A percentile compares a stretch with the other conserved stretches of the same genome.
Evolutionary conservation across 495 filamentous ascomycete genomes (phyloP).

Genomic region (Hypoxylon rickii): DNA sequence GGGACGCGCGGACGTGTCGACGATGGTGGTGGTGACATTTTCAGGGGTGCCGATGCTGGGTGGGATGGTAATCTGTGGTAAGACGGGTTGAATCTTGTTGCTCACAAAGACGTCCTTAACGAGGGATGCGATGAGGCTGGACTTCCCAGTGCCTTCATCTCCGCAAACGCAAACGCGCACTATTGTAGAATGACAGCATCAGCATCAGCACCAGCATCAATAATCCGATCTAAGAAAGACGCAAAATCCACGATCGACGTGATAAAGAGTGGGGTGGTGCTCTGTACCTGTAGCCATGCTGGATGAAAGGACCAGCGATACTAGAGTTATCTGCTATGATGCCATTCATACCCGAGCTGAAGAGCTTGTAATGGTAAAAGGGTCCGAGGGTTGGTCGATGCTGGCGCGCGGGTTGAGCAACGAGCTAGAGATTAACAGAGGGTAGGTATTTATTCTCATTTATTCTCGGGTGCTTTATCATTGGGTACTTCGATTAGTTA

Average conservation of each 20-base stretch:
- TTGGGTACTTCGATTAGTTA: not conserved
- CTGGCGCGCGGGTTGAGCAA: not conserved
- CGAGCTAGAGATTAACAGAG: not conserved
- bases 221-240: no score
- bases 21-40: slow-evolving; percentile 93
- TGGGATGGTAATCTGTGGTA: slow-evolving; percentile 92
- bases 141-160: slow-evolving; percentile 79
- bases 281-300: slow-evolving; percentile 39
- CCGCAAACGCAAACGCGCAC: slow-evolving; percentile 97
- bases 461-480: not conserved
- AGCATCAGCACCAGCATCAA: no score
- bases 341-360: slow-evolving; percentile 21
- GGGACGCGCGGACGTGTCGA: slow-evolving; percentile 94
- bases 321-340: slow-evolving; percentile 15
- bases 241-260: not conserved
- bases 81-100: slow-evolving; percentile 89
- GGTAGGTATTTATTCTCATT: not conserved
- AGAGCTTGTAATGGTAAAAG: not conserved
- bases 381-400: not conserved
- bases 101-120: slow-evolving; percentile 95
- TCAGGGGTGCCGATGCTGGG: slow-evolving; percentile 86
- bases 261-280: not conserved
- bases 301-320: slow-evolving; percentile 9
- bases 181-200: slow-evolving; percentile 35
- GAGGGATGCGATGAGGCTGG: slow-evolving; percentile 73